These are phyloP conservation scores for Stemphylium lycopersici DNA, from an alignment of 2,329 filamentous ascomycete species.

Conservation along the genomic window DNA sequence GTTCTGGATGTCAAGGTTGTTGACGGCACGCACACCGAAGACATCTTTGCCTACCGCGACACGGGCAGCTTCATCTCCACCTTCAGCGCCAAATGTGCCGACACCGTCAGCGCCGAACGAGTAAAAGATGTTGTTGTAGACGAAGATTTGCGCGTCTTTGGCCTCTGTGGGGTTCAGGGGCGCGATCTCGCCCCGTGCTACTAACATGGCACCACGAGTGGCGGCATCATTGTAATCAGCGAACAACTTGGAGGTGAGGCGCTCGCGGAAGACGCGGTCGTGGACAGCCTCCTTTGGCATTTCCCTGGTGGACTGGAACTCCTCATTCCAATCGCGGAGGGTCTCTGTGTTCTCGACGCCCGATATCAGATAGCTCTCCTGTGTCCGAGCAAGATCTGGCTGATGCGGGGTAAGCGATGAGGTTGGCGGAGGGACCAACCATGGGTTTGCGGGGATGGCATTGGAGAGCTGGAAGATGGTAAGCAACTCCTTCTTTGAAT, in stretches of 20 bases:
- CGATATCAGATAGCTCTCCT: constrained; percentile 88
- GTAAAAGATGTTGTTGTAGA: constrained; percentile 99
- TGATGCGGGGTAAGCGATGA: constrained; percentile 73
- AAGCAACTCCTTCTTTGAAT: constrained; percentile 83
- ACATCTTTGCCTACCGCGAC: constrained; percentile 98
- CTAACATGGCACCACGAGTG: constrained; percentile 86
- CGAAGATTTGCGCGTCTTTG: constrained; percentile 94
- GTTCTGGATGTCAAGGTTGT: constrained; percentile 93
- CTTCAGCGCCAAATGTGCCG: constrained; percentile 94
- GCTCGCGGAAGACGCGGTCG: constrained; percentile 93
- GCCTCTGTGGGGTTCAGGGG: constrained; percentile 94
- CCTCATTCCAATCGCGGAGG: constrained; percentile 97
- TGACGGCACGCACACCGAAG: constrained; percentile 89
- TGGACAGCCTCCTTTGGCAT: constrained; percentile 92
- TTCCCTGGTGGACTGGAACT: constrained; percentile 96
- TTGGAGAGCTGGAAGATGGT: constrained; percentile 96
- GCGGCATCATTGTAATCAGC: constrained; percentile 98
- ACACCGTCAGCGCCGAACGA: constrained; percentile 98
- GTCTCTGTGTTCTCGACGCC: constrained; percentile 95
- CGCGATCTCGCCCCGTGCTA: constrained; percentile 89
- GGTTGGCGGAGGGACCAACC: constrained; percentile 77
- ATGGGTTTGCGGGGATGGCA: constrained; percentile 87
- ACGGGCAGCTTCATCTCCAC: constrained; percentile 92
- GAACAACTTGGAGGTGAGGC: constrained; percentile 92
- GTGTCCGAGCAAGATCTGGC: constrained; percentile 83